Evolutionary conservation across 2,329 filamentous ascomycete genomes (phyloP).

Genomic region (Colletotrichum australisinense): DNA sequence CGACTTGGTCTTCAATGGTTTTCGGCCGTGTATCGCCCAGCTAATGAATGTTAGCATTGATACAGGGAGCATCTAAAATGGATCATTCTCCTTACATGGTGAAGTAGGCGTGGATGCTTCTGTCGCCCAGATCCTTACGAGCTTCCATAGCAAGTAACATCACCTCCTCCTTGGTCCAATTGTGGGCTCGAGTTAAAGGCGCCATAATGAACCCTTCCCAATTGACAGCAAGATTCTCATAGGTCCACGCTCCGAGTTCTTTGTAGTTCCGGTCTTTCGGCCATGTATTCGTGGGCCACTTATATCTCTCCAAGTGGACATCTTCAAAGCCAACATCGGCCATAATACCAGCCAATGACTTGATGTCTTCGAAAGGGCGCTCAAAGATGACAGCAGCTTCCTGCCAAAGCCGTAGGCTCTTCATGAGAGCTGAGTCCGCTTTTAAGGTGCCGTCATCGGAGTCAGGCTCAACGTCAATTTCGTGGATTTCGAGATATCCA

Average conservation of each 20-base stretch:
- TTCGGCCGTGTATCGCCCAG: constrained; percentile 13
- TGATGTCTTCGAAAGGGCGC: not conserved
- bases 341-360: constrained; percentile 21
- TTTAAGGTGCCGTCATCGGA: constrained; percentile 54
- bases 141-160: constrained; percentile 44
- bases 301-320: constrained; percentile 34
- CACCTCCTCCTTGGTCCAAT: constrained; percentile 44
- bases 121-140: constrained; percentile 42
- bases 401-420: constrained; percentile 27
- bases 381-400: not conserved
- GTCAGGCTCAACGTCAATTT: constrained; percentile 50
- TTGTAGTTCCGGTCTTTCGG: constrained; percentile 47
- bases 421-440: constrained; percentile 41
- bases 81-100: constrained; percentile 33
- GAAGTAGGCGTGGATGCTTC: constrained; percentile 45
- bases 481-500: constrained; percentile 56
- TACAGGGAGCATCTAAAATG: rapidly evolving
- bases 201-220: constrained; percentile 45
- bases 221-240: constrained; percentile 44
- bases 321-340: constrained; percentile 46
- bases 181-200: constrained; percentile 44
- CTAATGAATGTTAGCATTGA: not conserved
- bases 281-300: constrained; percentile 50
- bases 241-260: constrained; percentile 46
- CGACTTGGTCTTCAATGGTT: not conserved